Evolutionary conservation across 208 protist species (phyloP).

Genomic region (Leishmania major): DNA sequence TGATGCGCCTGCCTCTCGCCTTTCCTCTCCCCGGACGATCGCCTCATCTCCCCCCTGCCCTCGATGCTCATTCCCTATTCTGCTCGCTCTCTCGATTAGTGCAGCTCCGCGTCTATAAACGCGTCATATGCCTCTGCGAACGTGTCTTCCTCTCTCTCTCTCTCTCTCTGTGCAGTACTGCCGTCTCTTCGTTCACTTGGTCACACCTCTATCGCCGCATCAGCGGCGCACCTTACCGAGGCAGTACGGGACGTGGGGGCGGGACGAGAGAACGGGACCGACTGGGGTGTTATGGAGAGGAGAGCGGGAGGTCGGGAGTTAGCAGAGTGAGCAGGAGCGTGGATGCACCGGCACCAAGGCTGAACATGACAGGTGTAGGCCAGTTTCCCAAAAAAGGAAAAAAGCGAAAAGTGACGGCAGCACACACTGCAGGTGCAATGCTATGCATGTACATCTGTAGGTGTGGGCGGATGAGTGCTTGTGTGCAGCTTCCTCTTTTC

Average conservation of each 20-base stretch:
- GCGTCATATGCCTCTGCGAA: neutral
- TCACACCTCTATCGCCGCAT: neutral
- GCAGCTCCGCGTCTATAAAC: neutral
- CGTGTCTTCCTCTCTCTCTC: neutral
- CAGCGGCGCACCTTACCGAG: neutral
- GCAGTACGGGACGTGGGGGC: neutral
- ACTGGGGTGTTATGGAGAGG: neutral
- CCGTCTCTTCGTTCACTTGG: neutral
- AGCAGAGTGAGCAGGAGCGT: neutral
- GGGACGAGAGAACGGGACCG: neutral
- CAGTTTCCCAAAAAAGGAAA: neutral
- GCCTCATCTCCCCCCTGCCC: neutral
- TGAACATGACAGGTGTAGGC: neutral
- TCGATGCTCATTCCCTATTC: neutral
- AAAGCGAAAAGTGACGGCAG: neutral
- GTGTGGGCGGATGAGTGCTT: neutral
- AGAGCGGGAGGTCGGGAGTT: neutral
- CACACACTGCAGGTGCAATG: neutral
- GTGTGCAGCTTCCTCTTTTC: neutral
- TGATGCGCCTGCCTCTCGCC: neutral
- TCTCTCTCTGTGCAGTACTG: neutral
- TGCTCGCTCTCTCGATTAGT: neutral
- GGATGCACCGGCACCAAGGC: neutral
- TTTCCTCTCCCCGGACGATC: too few species aligned
- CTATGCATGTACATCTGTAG: neutral